Evolutionary conservation across 176 grass and related monocot species (phyloP).

Genomic region (Luzula sylvatica): DNA sequence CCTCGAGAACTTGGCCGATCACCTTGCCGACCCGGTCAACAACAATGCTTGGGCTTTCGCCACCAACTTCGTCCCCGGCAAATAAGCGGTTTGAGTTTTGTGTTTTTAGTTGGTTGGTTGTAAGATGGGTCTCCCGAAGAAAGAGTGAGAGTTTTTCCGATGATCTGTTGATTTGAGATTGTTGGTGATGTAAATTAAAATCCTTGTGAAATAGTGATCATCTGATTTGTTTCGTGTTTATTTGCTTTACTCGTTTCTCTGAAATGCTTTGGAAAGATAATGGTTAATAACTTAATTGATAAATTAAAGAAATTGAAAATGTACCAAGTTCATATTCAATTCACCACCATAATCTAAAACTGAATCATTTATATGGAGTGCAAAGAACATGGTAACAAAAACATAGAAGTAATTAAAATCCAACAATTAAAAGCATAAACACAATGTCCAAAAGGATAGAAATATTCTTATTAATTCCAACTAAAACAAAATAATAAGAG

Average conservation of each 20-base stretch:
- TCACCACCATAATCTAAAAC: too few relatives aligned
- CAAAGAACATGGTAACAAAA: too few relatives aligned
- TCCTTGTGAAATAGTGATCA: conserved; percentile 15
- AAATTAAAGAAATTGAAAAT: too few relatives aligned
- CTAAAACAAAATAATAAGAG: too few relatives aligned
- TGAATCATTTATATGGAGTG: background rate
- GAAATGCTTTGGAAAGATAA: too few relatives aligned
- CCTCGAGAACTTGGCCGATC: conserved; percentile 67
- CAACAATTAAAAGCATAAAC: too few relatives aligned
- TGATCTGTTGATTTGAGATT: conserved; percentile 13
- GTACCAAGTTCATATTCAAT: too few relatives aligned
- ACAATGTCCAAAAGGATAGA: too few relatives aligned
- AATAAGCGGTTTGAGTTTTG: conserved; percentile 20
- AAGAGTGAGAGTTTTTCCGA: background rate
- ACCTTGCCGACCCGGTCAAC: conserved; percentile 64
- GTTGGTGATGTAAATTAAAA: conserved; percentile 24
- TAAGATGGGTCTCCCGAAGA: background rate
- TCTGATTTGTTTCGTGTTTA: background rate
- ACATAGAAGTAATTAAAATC: too few relatives aligned
- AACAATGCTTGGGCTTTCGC: conserved; percentile 77
- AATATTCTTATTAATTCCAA: too few relatives aligned
- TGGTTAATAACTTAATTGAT: too few relatives aligned
- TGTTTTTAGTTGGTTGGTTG: background rate
- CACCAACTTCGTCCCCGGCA: conserved; percentile 83
- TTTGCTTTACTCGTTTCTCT: background rate